Percentiles rank a stretch among this genome's conserved stretches.
Conservation (phyloP, 1,139 yeast genomes). For the Yamadazyma spencermartinsiae region DNA sequence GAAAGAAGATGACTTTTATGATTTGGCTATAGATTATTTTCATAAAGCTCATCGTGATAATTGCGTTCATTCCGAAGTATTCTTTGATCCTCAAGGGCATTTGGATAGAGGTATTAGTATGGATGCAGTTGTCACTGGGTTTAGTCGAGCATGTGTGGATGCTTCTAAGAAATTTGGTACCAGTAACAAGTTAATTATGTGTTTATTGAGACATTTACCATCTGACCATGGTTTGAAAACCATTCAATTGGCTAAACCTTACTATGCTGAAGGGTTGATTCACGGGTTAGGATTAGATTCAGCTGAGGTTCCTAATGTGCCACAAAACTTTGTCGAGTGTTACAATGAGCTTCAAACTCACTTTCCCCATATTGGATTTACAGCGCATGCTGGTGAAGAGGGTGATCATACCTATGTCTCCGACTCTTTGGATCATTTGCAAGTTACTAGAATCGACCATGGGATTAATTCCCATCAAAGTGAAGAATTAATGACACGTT, state of each 20-base stretch:
- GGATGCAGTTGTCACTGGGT: slow-evolving; percentile 62
- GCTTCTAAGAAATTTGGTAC: slow-evolving; percentile 61
- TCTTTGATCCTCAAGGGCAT: slow-evolving; percentile 85
- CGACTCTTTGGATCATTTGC: slow-evolving; percentile 55
- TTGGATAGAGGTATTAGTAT: slow-evolving; percentile 62
- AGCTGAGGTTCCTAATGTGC: slow-evolving; percentile 74
- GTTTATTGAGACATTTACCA: slow-evolving; percentile 73
- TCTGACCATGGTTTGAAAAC: slow-evolving; percentile 56
- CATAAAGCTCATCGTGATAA: slow-evolving; percentile 61
- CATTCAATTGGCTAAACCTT: slow-evolving; percentile 50
- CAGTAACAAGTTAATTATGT: slow-evolving; percentile 72
- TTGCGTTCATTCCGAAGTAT: slow-evolving; percentile 65
- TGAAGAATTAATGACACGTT: slow-evolving; percentile 50
- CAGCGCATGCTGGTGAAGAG: slow-evolving; percentile 90
- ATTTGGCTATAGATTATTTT: slow-evolving; percentile 75
- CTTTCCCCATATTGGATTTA: slow-evolving; percentile 55
- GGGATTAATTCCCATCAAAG: slow-evolving; percentile 67
- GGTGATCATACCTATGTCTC: slow-evolving; percentile 68
- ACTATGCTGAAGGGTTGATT: slow-evolving; percentile 54
- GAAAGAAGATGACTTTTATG: slow-evolving; percentile 65
- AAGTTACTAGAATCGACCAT: slow-evolving; percentile 73
- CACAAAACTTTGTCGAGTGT: slow-evolving; percentile 63
- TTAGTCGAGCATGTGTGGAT: slow-evolving; percentile 59
- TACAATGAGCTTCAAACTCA: slow-evolving; percentile 47
- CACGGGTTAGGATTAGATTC: slow-evolving; percentile 79